These are phyloP conservation scores for Lasiosphaeris hirsuta DNA, from an alignment of 495 filamentous ascomycete species.

Conservation along the genomic window DNA sequence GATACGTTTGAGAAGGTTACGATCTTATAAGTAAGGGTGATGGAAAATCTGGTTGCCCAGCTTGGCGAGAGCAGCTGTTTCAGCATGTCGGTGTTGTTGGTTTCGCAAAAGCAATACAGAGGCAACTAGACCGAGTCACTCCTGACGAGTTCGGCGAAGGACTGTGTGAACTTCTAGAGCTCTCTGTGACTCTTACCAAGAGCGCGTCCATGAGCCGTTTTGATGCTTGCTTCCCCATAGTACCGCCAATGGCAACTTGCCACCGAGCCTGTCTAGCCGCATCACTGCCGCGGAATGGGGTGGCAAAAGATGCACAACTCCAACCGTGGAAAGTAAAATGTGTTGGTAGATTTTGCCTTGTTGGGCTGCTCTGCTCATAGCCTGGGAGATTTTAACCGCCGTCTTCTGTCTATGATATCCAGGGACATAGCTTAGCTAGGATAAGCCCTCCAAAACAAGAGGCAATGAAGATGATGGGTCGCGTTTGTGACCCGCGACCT, in stretches of 20 bases:
- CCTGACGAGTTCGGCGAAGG: constrained; percentile 7
- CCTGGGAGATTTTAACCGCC: constrained; percentile 24
- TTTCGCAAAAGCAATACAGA: constrained; percentile 12
- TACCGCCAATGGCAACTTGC: constrained; percentile 6
- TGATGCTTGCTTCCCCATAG: constrained; percentile 10
- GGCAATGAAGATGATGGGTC: constrained; percentile 26
- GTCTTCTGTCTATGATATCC: neutral
- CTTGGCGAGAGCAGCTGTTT: neutral
- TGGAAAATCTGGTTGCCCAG: constrained; percentile 5
- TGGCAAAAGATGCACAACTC: constrained; percentile 23
- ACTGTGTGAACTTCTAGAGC: constrained; percentile 4
- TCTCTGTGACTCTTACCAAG: neutral
- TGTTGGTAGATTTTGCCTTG: constrained; percentile 15
- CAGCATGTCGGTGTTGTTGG: constrained; percentile 9
- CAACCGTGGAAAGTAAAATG: constrained; percentile 17
- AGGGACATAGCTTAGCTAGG: constrained; percentile 18
- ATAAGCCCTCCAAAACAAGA: constrained; percentile 21
- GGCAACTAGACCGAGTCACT: constrained; percentile 3
- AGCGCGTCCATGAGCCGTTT: constrained; percentile 6
- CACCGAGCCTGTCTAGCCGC: constrained; percentile 12
- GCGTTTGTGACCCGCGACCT: neutral
- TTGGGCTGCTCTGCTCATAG: constrained; percentile 18
- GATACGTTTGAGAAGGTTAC: constrained; percentile 2
- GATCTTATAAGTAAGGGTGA: constrained; percentile 5
- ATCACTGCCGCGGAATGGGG: constrained; percentile 18